Conservation (phyloP, 2,329 filamentous ascomycete genomes). For the Orbilia oligospora region DNA sequence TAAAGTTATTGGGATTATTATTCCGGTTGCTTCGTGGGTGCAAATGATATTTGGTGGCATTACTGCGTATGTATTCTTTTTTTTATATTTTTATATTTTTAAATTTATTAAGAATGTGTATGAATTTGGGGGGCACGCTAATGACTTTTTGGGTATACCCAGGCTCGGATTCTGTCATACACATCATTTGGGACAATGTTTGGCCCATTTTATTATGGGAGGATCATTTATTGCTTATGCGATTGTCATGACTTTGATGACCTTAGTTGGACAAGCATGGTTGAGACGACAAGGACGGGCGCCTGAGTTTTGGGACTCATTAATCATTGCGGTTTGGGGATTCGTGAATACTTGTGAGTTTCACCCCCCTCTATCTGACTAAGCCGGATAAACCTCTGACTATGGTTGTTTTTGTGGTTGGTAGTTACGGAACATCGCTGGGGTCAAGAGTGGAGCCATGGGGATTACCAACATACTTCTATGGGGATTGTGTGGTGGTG, state of each 20-base stretch:
- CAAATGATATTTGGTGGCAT: conserved; percentile 98
- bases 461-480: conserved; percentile 97
- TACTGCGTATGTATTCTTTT: conserved; percentile 71
- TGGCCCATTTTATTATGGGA: conserved; percentile 99
- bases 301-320: conserved; percentile 96
- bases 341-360: conserved; percentile 85
- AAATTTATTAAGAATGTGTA: no score
- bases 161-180: conserved; percentile 88
- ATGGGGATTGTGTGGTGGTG: conserved; percentile 99
- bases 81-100: conserved; percentile 11
- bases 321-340: conserved; percentile 90
- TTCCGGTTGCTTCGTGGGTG: conserved; percentile 88
- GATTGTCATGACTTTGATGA: conserved; percentile 85
- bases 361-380: background rate
- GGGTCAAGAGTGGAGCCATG: conserved; percentile 89
- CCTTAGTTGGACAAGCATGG: conserved; percentile 91
- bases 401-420: background rate
- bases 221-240: conserved; percentile 96
- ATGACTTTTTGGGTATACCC: background rate
- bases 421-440: conserved; percentile 89
- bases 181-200: conserved; percentile 91
- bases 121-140: no score
- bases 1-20: conserved; percentile 84
- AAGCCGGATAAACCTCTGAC: background rate
- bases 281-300: conserved; percentile 84